Base-by-base conservation (phyloP, 2,329 filamentous ascomycete genomes). In the Diaporthe citrichinensis region DNA sequence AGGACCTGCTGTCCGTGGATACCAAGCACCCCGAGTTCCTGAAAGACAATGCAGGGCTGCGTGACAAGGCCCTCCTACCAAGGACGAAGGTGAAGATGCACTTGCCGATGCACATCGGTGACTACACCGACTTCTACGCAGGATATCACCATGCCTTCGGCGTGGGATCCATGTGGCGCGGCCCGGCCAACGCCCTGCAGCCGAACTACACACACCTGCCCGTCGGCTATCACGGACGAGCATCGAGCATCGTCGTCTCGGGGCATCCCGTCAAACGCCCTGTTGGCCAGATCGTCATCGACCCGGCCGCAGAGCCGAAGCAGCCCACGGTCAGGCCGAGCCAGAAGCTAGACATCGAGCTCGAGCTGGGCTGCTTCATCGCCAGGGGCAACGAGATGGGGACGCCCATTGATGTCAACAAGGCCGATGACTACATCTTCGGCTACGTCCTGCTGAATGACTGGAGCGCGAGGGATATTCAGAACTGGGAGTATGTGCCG, bases 91-190 rank as follows among this genome's bases (percentile, higher is more conserved):
- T 92, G 67, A 90, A 87, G 77, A 92, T 89, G 81, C 93, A 96
- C 80, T 81, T 96, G 10, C 94, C 94, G 2, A 92, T 97, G 90
- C 87, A 88, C 73, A 95, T 96, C 79, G 93, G 94, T 36, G 94
- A 96, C 82, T 97, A 96, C 83, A 95, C 94, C 1, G 94, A 97
- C 83, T 97, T 97, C 86, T 97, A 95, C 81, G 94, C 93, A 14
- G 94, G 94, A 20, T 86, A 93, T 78, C 93, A 96, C 81, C 94
- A 97, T 84, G 94, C 94, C 25, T 93, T 91, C 84, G 78, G 80
- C 75, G 89, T 93, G 23, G 94, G 94, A 5, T 87, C 89, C 15
- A 88, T 96, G 77, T 95, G 96, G 84, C 90, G 94, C 58, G 94
- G 93, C 0, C 89, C 92, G 0, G 87, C 90, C 57, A 93, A 94